Evolutionary conservation across 129 eudicot species (phyloP).

Genomic region (Silybum marianum): DNA sequence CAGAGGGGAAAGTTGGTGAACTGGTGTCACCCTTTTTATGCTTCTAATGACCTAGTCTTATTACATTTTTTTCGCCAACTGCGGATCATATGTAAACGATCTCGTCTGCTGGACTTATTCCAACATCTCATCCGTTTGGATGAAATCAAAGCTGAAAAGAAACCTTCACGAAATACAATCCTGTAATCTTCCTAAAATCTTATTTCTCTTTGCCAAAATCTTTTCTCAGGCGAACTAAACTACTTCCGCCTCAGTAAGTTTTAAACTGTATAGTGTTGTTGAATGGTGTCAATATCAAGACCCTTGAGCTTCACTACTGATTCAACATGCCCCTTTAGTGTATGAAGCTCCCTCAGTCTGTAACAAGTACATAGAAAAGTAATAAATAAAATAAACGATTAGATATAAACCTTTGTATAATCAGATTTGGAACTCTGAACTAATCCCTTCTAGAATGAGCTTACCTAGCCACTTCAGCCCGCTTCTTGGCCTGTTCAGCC

Average conservation of each 20-base stretch:
- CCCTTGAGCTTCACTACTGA: conserved; percentile 89
- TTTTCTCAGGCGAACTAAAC: conserved; percentile 26
- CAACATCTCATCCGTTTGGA: conserved; percentile 30
- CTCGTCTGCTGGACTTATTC: conserved; percentile 42
- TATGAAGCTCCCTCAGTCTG: conserved; percentile 86
- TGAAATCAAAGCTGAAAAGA: conserved; percentile 31
- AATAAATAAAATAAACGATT: background rate
- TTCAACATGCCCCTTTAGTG: conserved; percentile 83
- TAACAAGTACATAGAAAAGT: background rate
- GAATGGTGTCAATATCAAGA: conserved; percentile 70
- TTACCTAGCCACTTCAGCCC: conserved; percentile 86
- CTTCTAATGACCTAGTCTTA: conserved; percentile 29
- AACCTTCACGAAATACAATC: conserved; percentile 27
- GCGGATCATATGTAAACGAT: conserved; percentile 35
- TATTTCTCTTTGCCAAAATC: conserved; percentile 41
- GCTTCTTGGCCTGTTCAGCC: conserved; percentile 83
- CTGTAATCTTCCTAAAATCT: conserved; percentile 27
- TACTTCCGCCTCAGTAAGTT: conserved; percentile 17
- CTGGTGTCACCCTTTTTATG: conserved; percentile 25
- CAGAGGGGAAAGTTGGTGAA: conserved; percentile 20
- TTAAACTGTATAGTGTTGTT: conserved; percentile 72
- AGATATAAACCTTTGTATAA: background rate
- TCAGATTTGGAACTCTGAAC: background rate
- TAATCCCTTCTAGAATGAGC: background rate
- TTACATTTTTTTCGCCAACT: conserved; percentile 35